phyloP scores from a whole-genome alignment of 768 basidiomycete genomes.

The Rhodotorula babjevae region DNA sequence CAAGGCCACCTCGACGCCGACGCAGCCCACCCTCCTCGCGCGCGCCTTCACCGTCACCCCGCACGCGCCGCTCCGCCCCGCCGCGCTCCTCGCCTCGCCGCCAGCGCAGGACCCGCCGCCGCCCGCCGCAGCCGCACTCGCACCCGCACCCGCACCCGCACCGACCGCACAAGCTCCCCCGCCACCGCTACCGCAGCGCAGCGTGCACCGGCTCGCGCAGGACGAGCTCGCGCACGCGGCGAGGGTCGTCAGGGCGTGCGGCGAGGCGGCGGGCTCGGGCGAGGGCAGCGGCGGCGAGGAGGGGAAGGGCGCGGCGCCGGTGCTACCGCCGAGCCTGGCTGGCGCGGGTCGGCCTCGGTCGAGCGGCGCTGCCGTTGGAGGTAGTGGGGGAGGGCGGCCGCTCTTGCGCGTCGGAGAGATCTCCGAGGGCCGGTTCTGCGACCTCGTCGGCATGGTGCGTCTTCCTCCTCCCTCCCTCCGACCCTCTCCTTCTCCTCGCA shows the following conservation, averaged over 20 bases:
- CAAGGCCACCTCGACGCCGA: background rate
- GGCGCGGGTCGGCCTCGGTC: no score
- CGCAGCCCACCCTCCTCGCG: background rate
- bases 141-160: background rate
- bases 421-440: constrained; percentile 8
- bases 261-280: no score
- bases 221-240: constrained; percentile 7
- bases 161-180: no score
- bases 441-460: constrained; percentile 13
- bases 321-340: background rate
- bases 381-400: background rate
- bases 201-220: background rate
- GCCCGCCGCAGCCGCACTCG: no score
- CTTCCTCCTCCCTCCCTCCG: background rate
- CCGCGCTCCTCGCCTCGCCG: background rate
- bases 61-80: background rate
- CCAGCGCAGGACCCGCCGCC: background rate
- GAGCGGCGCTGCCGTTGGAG: no score
- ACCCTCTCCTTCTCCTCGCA: no score
- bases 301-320: no score
- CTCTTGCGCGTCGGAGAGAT: background rate
- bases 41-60: background rate
- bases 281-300: background rate
- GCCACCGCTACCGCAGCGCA: no score
- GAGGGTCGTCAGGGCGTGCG: background rate